Conservation (phyloP, 1,139 yeast species). For the Ashbya aceris region DNA sequence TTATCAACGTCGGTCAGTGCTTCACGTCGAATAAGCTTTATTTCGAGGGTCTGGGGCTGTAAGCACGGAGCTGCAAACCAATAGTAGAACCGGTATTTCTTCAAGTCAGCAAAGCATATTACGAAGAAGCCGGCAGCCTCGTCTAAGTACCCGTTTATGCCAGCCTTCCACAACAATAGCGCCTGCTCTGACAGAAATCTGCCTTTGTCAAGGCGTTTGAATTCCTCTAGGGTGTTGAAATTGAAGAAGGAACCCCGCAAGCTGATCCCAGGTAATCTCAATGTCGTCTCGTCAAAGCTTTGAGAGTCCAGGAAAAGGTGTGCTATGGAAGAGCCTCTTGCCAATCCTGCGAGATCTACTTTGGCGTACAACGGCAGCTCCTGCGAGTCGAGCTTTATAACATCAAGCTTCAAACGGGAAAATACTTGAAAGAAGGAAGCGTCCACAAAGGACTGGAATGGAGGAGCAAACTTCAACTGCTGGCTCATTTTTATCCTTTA, state of each 20-base stretch:
- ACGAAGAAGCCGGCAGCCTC: constrained; percentile 38
- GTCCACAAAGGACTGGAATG: constrained; percentile 67
- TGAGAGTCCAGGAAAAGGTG: constrained; percentile 34
- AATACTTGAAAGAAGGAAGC: constrained; percentile 76
- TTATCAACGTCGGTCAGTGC: constrained; percentile 5
- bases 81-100: constrained; percentile 76
- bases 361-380: constrained; percentile 27
- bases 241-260: constrained; percentile 33
- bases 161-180: constrained; percentile 20
- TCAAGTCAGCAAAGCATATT: constrained; percentile 75
- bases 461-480: constrained; percentile 36
- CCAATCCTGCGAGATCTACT: constrained; percentile 31
- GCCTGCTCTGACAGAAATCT: constrained; percentile 44
- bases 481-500: constrained; percentile 7
- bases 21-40: constrained; percentile 6
- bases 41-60: constrained; percentile 33
- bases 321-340: constrained; percentile 31
- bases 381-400: constrained; percentile 26
- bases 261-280: constrained; percentile 4
- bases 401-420: constrained; percentile 31
- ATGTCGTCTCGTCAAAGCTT: constrained; percentile 28
- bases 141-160: constrained; percentile 13
- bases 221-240: constrained; percentile 78
- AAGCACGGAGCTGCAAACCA: constrained; percentile 82
- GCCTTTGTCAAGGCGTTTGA: constrained; percentile 58